Base-by-base conservation (phyloP, 495 filamentous ascomycete genomes). In the Penicillium herquei region DNA sequence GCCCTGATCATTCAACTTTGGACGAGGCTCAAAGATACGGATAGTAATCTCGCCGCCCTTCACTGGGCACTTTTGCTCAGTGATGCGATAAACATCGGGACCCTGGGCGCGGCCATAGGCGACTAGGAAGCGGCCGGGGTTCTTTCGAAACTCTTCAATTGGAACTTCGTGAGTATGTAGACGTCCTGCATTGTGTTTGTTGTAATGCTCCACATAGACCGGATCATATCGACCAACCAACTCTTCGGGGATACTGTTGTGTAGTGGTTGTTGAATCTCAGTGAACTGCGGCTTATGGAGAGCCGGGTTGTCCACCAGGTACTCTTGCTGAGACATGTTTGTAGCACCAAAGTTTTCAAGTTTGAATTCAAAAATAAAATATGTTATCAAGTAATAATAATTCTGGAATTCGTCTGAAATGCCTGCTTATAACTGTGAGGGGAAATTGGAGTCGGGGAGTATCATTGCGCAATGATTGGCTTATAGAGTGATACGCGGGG, bases 101-200 rank as follows among this genome's bases (percentile, higher is more conserved):
- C 71, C 70, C 14, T 34, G 11, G 17, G 65, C 66, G 34, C 70
- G 68, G 42, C 71, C 71, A 45, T 76, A 76, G 14, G 57, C 58
- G 37, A 63, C 71, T 31, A 59, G 51, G 47, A 71, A 76, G 14
- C 64, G 64, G 26, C 56, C 68, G 10, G 79, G 78, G 30, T 64
- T 70, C 63, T 63, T 76, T 40, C 73, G 52, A 66, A 76, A 66
- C 7, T 77, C 68, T 46, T 79, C 67, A 33, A 81, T 78, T 16
- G 71, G 63, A 21, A 75, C 67, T 51, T 75, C 68, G 40, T 77
- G 71, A 6, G 70, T 69, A 59, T 75, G 68, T 12, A 77, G 61
- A 40, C 76, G 60, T 21, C 74, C 72, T n/a, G 62, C 64, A 51
- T 72, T 68, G 66, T 72, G 64, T 54, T 71, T 64, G 54, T 71